Percentiles rank a stretch among this genome's conserved stretches.
Conservation (phyloP, 352 stramenopile genomes). For the Pythium dissimile region DNA sequence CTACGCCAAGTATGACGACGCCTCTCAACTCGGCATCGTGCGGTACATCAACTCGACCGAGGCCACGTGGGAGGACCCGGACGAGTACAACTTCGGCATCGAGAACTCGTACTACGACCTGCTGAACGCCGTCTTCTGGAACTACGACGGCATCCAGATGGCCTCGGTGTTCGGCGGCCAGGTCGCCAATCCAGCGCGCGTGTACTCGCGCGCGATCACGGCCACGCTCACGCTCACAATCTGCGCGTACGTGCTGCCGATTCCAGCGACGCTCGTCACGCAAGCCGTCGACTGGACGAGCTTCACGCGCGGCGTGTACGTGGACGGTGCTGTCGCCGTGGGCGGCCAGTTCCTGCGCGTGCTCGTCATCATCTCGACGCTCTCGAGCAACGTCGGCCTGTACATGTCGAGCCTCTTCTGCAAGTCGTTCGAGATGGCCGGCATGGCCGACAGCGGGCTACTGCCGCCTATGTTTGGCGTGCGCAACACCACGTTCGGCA, state of each 20-base stretch:
- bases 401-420: conserved; percentile 90
- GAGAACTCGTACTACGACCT: conserved; percentile 13
- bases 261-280: conserved; percentile 68
- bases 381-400: conserved; percentile 81
- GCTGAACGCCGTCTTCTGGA: conserved; percentile 93
- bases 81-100: neutral
- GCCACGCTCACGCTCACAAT: conserved; percentile 56
- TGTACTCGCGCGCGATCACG: conserved; percentile 74
- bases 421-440: conserved; percentile 84
- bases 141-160: conserved; percentile 88
- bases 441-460: conserved; percentile 78
- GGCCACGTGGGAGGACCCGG: conserved; percentile 1
- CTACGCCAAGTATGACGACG: conserved; percentile 7
- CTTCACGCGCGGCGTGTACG: conserved; percentile 85
- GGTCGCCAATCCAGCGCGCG: conserved; percentile 63
- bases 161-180: conserved; percentile 83
- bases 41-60: neutral
- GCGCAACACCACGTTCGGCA: conserved; percentile 31
- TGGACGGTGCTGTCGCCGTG: conserved; percentile 56
- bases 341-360: conserved; percentile 78
- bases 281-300: conserved; percentile 36
- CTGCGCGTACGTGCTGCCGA: conserved; percentile 78
- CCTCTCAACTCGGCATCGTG: conserved; percentile 1
- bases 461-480: conserved; percentile 77
- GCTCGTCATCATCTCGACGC: conserved; percentile 78